Base-by-base conservation (phyloP, 345 rosid species). In the Euphorbia tirucalli region DNA sequence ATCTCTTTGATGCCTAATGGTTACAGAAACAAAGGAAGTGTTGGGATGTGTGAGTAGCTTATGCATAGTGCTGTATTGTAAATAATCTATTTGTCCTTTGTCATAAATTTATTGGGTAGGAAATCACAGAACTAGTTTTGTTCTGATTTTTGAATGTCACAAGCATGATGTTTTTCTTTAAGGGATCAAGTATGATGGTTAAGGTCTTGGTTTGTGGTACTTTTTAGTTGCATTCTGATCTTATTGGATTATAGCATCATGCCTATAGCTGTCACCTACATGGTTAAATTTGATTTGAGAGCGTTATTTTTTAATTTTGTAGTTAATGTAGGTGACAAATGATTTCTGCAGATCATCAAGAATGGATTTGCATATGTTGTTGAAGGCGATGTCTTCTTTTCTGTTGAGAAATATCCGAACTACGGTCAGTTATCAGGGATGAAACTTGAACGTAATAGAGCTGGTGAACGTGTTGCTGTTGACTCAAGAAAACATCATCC, bases 391-490 rank as follows among this genome's bases (percentile, higher is more conserved):
- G 96, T 92, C 73, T 92, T 85, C 83, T 94, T 90, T 68, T 61
- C 95, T 11, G 91, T 92, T 18, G 93, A 92, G 10, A 87, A 83
- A 66, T 87, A 84, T 70, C 86, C 92, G 10, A 81, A 94, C 57
- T 94, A 94, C 73, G 96, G 98, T 5, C 83, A 80, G 67, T 70
- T 90, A 56, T 92, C 96, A 1, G 91, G 95, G 57, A 94, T 89
- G 77, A 84, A 70, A 76, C 68, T 87, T 70, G 96, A 94, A 77
- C 83, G 87, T 73, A 85, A 76, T 57, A 84, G 93, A 82, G 93
- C 95, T 68, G 97, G 96, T 72, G 93, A 89, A 74, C 90, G 95
- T 37, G 91, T 92, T 67, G 90, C 90, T 13, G 89, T 93, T 63
- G 98, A 94, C 80, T 71, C 88, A 7, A 87, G 97, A 76, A 94